Percentiles rank a stretch among this genome's conserved stretches.
Conservation (phyloP, 1,284 basidiomycete species). For the Gomphus sp. region DNA sequence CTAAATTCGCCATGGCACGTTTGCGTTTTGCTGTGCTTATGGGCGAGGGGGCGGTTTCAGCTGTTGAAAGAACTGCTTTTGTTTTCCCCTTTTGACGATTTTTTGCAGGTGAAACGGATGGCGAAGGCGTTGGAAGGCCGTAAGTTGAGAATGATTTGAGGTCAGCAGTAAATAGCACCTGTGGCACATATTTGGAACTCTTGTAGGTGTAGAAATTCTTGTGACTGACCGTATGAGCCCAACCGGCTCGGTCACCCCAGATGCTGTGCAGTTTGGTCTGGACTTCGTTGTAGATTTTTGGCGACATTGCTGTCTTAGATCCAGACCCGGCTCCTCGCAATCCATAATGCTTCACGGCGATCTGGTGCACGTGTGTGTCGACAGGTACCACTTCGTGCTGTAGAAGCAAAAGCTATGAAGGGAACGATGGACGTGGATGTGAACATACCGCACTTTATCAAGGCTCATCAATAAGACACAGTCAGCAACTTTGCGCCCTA, state of each 20-base stretch:
- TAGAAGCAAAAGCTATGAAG: background rate
- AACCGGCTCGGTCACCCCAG: constrained; percentile 86
- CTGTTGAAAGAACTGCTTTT: constrained; percentile 10
- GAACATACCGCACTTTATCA: constrained; percentile 60
- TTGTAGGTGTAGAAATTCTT: background rate
- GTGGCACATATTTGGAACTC: constrained; percentile 33
- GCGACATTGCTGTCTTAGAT: constrained; percentile 53
- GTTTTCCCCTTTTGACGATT: background rate
- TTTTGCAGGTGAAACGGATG: constrained; percentile 11
- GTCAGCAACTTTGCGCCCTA: constrained; percentile 94
- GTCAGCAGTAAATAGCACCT: constrained; percentile 43
- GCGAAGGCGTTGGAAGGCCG: constrained; percentile 25
- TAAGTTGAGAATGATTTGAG: constrained; percentile 40
- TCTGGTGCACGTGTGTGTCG: constrained; percentile 87
- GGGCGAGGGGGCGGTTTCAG: constrained; percentile 10
- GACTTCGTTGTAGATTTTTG: constrained; percentile 71
- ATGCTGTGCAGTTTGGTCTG: constrained; percentile 51
- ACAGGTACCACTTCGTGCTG: constrained; percentile 82
- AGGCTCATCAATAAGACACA: constrained; percentile 93
- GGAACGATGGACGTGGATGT: too few species aligned
- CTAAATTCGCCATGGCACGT: constrained; percentile 1
- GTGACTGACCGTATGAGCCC: constrained; percentile 76
- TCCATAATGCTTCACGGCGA: constrained; percentile 77
- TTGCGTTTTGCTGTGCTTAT: constrained; percentile 15
- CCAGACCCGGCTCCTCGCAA: constrained; percentile 38